A percentile compares a stretch with the other conserved stretches of the same genome.
These are phyloP conservation scores for Kodamaea leandrae DNA, from an alignment of 805 yeast species.

Conservation along the genomic window DNA sequence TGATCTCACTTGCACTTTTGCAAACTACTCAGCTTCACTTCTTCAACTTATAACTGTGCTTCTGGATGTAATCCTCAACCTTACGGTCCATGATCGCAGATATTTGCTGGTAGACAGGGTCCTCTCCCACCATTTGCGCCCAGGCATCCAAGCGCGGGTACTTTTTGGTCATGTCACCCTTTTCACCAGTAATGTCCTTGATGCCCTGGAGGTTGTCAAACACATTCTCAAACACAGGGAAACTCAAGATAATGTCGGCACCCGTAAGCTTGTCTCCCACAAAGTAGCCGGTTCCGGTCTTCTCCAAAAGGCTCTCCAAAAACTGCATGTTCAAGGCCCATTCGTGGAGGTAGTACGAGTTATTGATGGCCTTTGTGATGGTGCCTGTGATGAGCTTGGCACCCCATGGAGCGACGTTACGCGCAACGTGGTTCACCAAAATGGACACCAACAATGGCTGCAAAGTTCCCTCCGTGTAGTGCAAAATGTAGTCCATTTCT, in stretches of 20 bases:
- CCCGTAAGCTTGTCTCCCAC: constrained; percentile 51
- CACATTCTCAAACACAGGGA: constrained; percentile 40
- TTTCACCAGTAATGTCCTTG: constrained; percentile 33
- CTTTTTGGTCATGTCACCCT: constrained; percentile 26
- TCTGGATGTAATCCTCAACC: constrained; percentile 18
- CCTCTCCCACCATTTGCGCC: constrained; percentile 29
- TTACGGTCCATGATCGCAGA: constrained; percentile 31
- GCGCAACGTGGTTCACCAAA: constrained; percentile 40
- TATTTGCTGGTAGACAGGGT: constrained; percentile 33
- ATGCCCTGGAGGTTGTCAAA: constrained; percentile 38
- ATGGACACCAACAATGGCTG: constrained; percentile 45
- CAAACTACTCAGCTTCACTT: not conserved
- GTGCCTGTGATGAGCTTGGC: constrained; percentile 41
- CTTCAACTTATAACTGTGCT: constrained; percentile 1
- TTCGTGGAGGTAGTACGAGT: constrained; percentile 50
- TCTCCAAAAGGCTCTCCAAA: constrained; percentile 39
- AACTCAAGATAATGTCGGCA: constrained; percentile 55
- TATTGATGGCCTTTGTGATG: constrained; percentile 46
- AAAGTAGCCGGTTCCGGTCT: constrained; percentile 36
- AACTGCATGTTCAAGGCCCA: constrained; percentile 36
- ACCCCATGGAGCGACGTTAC: constrained; percentile 47
- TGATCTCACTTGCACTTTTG: too few species aligned
- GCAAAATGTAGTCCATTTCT: constrained; percentile 51
- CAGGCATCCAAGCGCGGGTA: constrained; percentile 40
- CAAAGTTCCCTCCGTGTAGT: constrained; percentile 62